Evolutionary conservation across 805 yeast genomes (phyloP), one percentile per base, ranked within the genome.

Genomic region (Millerago galiae): DNA sequence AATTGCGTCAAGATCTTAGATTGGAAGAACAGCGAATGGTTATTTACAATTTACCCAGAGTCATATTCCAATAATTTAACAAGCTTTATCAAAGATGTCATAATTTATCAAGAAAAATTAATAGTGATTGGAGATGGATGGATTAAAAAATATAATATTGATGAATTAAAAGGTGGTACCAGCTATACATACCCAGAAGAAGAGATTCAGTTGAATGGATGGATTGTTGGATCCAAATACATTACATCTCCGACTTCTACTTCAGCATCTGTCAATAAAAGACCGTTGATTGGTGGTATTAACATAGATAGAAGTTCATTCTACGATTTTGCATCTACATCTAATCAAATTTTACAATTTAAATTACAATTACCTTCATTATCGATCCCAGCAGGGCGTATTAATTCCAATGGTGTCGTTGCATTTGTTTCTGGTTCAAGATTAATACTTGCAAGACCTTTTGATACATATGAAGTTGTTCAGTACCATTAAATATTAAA

Each of bases 111-210:
- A 17, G 59, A 52, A 2, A 52, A 52, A 31, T 25, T 65, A 1
- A 41, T 59, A 1, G 64, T 62, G 8, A 42, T 61, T 15, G 68
- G 67, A 2, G 50, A 55, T 15, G 67, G 67, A 4, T 60, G 65
- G 64, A 55, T 59, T 56, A 61, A 62, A 40, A 45, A 50, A 16
- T 65, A 59, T 44, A 48, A 53, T 16, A 43, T 55, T 5, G 46
- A 47, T 2, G 31, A 47, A 1, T 44, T 65, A 4, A 37, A 38
- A 17, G 66, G 65, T 16, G 69, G 69, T 17, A 53, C 66, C 32
- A 67, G 69, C 1, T 62, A 50, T 34, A 65, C 69, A 1, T 41
- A 31, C 14, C 48, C 59, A 9, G 35, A 46, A 2, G n/a, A 41
- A 9, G 48, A 51, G 18, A 34, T 47, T 1, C 44, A 49, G 14